These are phyloP conservation scores for Cetradonia linearis DNA, from an alignment of 495 filamentous ascomycete genomes.

Conservation along the genomic window DNA sequence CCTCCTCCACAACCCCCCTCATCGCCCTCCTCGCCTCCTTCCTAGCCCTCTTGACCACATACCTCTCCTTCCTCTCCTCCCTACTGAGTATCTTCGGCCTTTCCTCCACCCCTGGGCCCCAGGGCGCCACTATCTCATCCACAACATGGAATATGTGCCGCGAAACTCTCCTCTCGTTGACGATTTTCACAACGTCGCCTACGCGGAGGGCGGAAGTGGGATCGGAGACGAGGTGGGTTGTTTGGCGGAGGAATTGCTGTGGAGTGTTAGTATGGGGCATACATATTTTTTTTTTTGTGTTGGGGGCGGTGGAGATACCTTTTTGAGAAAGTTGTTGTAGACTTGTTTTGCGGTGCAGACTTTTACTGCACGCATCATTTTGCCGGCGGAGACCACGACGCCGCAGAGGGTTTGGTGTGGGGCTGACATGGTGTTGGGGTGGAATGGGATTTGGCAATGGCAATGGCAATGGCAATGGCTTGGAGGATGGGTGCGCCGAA, in stretches of 20 bases:
- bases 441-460: background rate
- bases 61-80: constrained; percentile 40
- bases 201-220: constrained; percentile 52
- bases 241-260: constrained; percentile 33
- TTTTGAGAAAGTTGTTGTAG: constrained; percentile 35
- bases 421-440: background rate
- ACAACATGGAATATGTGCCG: constrained; percentile 58
- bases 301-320: constrained; percentile 33
- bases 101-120: constrained; percentile 45
- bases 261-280: constrained; percentile 1
- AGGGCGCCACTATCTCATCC: constrained; percentile 54
- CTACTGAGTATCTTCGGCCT: constrained; percentile 47
- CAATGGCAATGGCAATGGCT: too few species aligned
- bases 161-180: constrained; percentile 41
- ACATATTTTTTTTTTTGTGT: too few species aligned
- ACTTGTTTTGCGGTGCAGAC: constrained; percentile 37
- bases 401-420: constrained; percentile 30
- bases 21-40: constrained; percentile 28
- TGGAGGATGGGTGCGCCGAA: background rate
- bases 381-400: constrained; percentile 58
- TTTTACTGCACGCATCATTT: constrained; percentile 62
- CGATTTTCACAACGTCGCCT: constrained; percentile 59
- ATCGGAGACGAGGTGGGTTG: constrained; percentile 52
- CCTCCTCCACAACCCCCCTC: constrained; percentile 26
- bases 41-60: constrained; percentile 28